A percentile compares a stretch with the other conserved stretches of the same genome.
Conservation (phyloP, 768 basidiomycete species). For the Rhizopogon vesiculosus region DNA sequence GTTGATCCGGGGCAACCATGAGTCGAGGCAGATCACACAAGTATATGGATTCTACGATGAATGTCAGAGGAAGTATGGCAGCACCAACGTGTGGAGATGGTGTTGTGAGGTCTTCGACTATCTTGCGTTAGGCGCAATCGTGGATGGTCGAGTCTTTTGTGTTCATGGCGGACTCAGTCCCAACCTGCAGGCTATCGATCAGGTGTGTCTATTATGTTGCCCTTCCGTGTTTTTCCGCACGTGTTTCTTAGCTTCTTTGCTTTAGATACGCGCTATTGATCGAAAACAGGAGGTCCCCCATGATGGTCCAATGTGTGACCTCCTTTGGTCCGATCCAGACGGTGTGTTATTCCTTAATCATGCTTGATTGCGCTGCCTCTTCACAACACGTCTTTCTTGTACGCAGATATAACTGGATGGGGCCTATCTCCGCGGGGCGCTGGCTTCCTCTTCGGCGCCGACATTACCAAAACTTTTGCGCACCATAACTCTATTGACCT, state of each 20-base stretch:
- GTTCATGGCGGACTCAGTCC: constrained; percentile 97
- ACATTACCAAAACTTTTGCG: constrained; percentile 85
- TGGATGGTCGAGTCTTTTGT: constrained; percentile 97
- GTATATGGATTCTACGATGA: constrained; percentile 96
- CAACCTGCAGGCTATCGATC: constrained; percentile 79
- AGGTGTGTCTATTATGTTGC: constrained; percentile 44
- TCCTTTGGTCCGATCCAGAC: constrained; percentile 99
- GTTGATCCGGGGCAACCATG: constrained; percentile 96
- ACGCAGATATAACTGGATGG: constrained; percentile 85
- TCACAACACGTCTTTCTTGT: constrained; percentile 17
- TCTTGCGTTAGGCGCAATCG: constrained; percentile 88
- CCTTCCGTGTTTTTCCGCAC: constrained; percentile 11
- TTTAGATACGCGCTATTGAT: constrained; percentile 89
- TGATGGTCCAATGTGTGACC: constrained; percentile 97
- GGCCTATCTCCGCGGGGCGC: constrained; percentile 97
- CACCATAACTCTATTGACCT: constrained; percentile 92
- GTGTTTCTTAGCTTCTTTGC: constrained; percentile 2
- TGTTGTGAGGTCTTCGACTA: constrained; percentile 99
- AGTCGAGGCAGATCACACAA: constrained; percentile 95
- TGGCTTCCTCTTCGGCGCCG: constrained; percentile 90
- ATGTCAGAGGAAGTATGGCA: constrained; percentile 94
- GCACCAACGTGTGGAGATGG: constrained; percentile 93
- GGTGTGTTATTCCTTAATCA: constrained; percentile 43
- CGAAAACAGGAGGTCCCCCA: constrained; percentile 97
- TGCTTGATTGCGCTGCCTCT: constrained; percentile 3